These are phyloP conservation scores for Heliosperma pusillum DNA, from an alignment of 148 eudicot genomes.

Conservation along the genomic window DNA sequence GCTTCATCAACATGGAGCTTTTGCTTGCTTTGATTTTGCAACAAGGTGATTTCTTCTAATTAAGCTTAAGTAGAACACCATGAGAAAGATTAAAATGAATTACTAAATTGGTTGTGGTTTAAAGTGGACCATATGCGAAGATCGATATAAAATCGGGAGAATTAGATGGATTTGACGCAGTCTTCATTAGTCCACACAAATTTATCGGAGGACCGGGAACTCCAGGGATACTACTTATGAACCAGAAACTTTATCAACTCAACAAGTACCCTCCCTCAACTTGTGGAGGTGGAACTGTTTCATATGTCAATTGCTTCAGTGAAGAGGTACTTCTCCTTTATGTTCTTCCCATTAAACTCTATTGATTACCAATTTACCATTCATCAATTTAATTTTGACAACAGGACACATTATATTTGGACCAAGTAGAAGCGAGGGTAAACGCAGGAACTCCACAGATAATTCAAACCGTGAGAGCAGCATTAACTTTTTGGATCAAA, in stretches of 20 bases:
- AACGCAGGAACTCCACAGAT: conserved; percentile 45
- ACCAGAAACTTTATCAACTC: conserved; percentile 40
- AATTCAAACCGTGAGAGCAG: conserved; percentile 35
- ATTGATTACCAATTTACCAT: neutral
- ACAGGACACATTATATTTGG: conserved; percentile 34
- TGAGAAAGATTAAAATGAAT: too few species aligned
- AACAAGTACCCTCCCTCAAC: conserved; percentile 34
- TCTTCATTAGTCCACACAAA: conserved; percentile 47
- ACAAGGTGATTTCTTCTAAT: conserved; percentile 47
- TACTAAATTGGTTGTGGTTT: too few species aligned
- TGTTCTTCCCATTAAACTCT: too few species aligned
- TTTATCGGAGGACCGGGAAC: conserved; percentile 47
- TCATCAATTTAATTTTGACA: neutral
- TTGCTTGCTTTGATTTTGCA: conserved; percentile 56
- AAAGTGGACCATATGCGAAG: conserved; percentile 43
- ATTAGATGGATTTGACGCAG: conserved; percentile 45
- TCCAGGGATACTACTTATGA: conserved; percentile 45
- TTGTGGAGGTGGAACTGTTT: conserved; percentile 46
- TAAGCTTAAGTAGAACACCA: too few species aligned
- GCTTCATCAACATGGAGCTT: conserved; percentile 45
- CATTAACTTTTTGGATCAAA: conserved; percentile 45
- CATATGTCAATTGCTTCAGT: conserved; percentile 40
- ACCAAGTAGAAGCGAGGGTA: conserved; percentile 37
- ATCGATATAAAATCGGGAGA: conserved; percentile 48
- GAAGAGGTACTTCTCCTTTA: conserved; percentile 38